Evolutionary conservation across 768 basidiomycete genomes (phyloP).

Genomic region (Agaricus sinodeliciosus): DNA sequence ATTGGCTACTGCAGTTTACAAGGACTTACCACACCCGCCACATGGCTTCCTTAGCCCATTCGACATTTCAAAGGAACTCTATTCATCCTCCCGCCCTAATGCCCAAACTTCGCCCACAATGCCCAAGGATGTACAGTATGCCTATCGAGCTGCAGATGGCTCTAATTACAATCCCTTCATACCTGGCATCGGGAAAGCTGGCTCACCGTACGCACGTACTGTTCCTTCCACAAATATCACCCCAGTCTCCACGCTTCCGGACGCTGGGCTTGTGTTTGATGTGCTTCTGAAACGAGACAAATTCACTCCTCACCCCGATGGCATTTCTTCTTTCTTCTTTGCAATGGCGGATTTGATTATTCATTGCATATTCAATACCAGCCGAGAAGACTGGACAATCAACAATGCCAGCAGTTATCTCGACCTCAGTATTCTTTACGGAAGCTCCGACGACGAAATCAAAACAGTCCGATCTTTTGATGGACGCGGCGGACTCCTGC

Average conservation of each 20-base stretch:
- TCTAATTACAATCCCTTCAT: slow-evolving; percentile 49
- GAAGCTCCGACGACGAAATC: slow-evolving; percentile 41
- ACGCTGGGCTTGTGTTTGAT: slow-evolving; percentile 66
- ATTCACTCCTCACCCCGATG: slow-evolving; percentile 54
- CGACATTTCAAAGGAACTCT: not conserved
- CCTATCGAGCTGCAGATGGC: slow-evolving; percentile 54
- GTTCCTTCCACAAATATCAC: slow-evolving; percentile 43
- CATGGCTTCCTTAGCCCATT: slow-evolving; percentile 34
- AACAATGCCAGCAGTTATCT: slow-evolving; percentile 71
- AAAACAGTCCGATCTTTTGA: slow-evolving; percentile 51
- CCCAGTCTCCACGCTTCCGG: slow-evolving; percentile 47
- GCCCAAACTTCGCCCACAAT: not conserved
- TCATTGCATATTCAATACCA: slow-evolving; percentile 65
- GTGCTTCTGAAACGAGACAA: slow-evolving; percentile 48
- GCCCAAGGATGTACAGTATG: slow-evolving; percentile 30
- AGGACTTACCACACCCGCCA: slow-evolving; percentile 76
- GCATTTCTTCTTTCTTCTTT: slow-evolving; percentile 70
- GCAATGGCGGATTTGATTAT: slow-evolving; percentile 75
- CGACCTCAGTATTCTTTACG: slow-evolving; percentile 72
- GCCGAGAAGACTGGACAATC: slow-evolving; percentile 36
- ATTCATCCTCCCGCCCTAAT: not conserved
- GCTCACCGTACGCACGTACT: slow-evolving; percentile 62
- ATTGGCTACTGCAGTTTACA: slow-evolving; percentile 46
- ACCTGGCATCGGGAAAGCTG: slow-evolving; percentile 53
- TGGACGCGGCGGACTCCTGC: slow-evolving; percentile 59